Evolutionary conservation across 2,329 filamentous ascomycete genomes (phyloP).

Genomic region (Penicillium thymicola): DNA sequence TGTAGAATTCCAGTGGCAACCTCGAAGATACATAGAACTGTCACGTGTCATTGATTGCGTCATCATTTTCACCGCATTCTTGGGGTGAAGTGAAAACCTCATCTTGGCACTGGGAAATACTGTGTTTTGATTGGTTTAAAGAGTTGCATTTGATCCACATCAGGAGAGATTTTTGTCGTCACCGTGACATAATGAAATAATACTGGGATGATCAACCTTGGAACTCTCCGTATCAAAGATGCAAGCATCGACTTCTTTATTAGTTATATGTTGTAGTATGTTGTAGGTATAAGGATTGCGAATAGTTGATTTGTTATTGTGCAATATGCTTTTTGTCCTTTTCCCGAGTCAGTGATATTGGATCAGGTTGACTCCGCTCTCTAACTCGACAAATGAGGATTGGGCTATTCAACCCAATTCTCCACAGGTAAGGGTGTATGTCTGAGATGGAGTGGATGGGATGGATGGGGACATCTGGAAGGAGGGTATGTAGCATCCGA

Average conservation of each 20-base stretch:
- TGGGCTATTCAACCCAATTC: background rate
- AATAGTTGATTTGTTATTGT: background rate
- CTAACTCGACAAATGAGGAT: background rate
- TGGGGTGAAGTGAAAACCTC: background rate
- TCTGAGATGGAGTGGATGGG: background rate
- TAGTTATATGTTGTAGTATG: too few relatives aligned
- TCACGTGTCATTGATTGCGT: slow-evolving; percentile 6
- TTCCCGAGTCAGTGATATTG: background rate
- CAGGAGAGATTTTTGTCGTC: slow-evolving; percentile 10
- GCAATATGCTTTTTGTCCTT: background rate
- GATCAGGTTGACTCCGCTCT: background rate
- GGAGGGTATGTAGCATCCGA: background rate
- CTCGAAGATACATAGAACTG: background rate
- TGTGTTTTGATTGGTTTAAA: background rate
- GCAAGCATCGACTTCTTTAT: background rate
- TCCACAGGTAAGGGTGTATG: background rate
- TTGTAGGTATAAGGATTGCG: background rate
- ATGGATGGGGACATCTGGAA: too few relatives aligned
- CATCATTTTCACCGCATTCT: slow-evolving; percentile 12
- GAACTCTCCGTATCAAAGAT: background rate
- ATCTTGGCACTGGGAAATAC: background rate
- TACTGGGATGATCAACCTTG: background rate
- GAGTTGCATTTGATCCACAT: background rate
- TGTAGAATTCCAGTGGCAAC: background rate
- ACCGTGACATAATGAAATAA: slow-evolving; percentile 11